Percentiles rank a stretch among this genome's conserved stretches.
phyloP scores from a whole-genome alignment of 2,329 filamentous ascomycete genomes.

The Rhynchosporium graminicola region DNA sequence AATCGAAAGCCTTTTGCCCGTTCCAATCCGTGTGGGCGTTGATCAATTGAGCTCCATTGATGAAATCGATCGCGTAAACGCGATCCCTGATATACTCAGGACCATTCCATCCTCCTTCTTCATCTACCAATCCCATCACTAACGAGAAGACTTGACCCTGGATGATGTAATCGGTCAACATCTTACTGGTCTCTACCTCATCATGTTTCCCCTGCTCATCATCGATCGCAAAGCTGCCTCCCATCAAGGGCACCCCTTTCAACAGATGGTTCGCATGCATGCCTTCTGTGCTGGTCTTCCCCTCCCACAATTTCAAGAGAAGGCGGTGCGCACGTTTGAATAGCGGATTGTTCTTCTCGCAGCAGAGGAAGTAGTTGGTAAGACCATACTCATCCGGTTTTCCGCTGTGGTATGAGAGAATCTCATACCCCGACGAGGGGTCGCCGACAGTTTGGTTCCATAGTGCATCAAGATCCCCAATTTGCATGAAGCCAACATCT shows the following conservation, averaged over 20 bases:
- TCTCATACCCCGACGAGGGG: conserved; percentile 48
- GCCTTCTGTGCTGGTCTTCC: conserved; percentile 51
- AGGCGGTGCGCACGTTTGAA: conserved; percentile 52
- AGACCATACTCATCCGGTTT: conserved; percentile 42
- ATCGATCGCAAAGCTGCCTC: conserved; percentile 32
- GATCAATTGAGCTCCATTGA: conserved; percentile 53
- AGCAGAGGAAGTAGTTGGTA: conserved; percentile 52
- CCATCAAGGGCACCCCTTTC: conserved; percentile 46
- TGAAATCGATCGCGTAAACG: conserved; percentile 53
- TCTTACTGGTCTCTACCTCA: conserved; percentile 44
- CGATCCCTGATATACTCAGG: conserved; percentile 51
- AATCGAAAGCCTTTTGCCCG: conserved; percentile 50
- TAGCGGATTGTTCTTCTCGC: conserved; percentile 47
- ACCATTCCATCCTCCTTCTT: conserved; percentile 54
- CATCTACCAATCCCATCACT: conserved; percentile 54
- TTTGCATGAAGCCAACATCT: conserved; percentile 57
- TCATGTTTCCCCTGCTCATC: conserved; percentile 41
- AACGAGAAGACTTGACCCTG: conserved; percentile 55
- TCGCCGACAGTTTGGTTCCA: conserved; percentile 54
- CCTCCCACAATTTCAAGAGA: conserved; percentile 54
- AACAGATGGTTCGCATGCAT: conserved; percentile 52
- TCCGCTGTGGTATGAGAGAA: conserved; percentile 50
- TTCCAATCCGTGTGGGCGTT: conserved; percentile 55
- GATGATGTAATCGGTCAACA: conserved; percentile 58
- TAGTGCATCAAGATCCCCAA: conserved; percentile 56